Evolutionary conservation across 2,329 filamentous ascomycete species (phyloP).

Genomic region (Triangularia verruculosa): DNA sequence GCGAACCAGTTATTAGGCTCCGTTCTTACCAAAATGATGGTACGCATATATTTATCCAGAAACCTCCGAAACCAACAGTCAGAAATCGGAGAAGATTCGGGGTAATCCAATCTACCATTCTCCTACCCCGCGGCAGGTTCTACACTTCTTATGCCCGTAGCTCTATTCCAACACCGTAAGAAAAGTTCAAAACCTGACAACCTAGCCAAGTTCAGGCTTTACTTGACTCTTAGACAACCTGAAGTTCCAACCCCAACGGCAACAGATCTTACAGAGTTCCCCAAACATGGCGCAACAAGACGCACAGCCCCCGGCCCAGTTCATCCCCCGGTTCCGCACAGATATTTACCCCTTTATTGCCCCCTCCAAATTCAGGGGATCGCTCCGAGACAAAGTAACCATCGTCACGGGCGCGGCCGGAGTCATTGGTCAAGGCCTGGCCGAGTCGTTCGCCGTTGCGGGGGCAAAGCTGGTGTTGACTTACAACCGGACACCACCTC

Average conservation of each 20-base stretch:
- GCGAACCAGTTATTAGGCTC: no score
- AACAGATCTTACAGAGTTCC: background rate
- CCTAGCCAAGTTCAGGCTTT: no score
- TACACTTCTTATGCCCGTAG: background rate
- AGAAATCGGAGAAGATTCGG: background rate
- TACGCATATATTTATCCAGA: slow-evolving; percentile 1
- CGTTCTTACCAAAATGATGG: background rate
- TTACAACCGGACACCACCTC: slow-evolving; percentile 31
- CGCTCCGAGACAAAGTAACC: slow-evolving; percentile 28
- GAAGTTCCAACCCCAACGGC: background rate
- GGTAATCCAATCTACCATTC: background rate
- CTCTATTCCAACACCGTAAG: background rate
- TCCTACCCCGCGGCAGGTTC: background rate
- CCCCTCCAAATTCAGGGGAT: slow-evolving; percentile 28
- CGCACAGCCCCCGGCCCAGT: slow-evolving; percentile 10
- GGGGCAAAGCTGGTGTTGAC: slow-evolving; percentile 31
- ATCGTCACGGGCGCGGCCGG: slow-evolving; percentile 33
- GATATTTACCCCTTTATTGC: slow-evolving; percentile 33
- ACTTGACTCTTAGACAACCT: background rate
- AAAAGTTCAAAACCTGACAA: background rate
- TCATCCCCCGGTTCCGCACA: slow-evolving; percentile 28
- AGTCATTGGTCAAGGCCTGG: slow-evolving; percentile 30
- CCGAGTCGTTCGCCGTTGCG: slow-evolving; percentile 33
- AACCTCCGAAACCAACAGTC: background rate
- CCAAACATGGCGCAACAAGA: background rate